These are phyloP conservation scores for Teratosphaeria gauchensis DNA, from an alignment of 2,329 filamentous ascomycete species.

Conservation along the genomic window DNA sequence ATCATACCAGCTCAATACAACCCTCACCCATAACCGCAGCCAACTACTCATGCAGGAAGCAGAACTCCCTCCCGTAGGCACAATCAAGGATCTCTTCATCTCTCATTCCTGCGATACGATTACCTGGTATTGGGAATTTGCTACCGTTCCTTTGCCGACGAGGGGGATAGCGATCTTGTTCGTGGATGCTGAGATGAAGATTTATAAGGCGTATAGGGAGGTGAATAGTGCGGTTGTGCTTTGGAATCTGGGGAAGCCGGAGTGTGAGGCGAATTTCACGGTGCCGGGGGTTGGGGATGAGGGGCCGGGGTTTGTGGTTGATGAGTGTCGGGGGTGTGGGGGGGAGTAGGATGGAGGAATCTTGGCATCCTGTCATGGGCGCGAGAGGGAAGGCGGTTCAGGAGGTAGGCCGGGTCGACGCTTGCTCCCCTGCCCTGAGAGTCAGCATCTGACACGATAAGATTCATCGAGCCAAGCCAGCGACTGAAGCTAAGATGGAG, in stretches of 20 bases:
- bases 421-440: no score
- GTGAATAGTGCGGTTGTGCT: conserved; percentile 9
- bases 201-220: conserved; percentile 11
- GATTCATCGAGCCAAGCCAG: no score
- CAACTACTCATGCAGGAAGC: conserved; percentile 11
- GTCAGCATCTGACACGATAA: no score
- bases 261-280: conserved; percentile 6
- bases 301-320: background rate
- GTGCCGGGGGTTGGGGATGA: background rate
- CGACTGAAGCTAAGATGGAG: no score
- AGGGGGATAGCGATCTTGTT: conserved; percentile 13
- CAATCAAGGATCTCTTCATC: conserved; percentile 10
- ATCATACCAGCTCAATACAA: background rate
- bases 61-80: conserved; percentile 3
- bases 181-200: conserved; percentile 7
- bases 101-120: conserved; percentile 11
- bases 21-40: background rate
- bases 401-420: no score
- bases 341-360: background rate
- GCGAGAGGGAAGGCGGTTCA: background rate
- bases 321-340: background rate
- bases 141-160: conserved; percentile 8
- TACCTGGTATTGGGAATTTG: conserved; percentile 15
- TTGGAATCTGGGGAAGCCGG: conserved; percentile 7
- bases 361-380: no score